phyloP scores from a whole-genome alignment of 2,329 filamentous ascomycete species.

The Botrytis fabae region DNA sequence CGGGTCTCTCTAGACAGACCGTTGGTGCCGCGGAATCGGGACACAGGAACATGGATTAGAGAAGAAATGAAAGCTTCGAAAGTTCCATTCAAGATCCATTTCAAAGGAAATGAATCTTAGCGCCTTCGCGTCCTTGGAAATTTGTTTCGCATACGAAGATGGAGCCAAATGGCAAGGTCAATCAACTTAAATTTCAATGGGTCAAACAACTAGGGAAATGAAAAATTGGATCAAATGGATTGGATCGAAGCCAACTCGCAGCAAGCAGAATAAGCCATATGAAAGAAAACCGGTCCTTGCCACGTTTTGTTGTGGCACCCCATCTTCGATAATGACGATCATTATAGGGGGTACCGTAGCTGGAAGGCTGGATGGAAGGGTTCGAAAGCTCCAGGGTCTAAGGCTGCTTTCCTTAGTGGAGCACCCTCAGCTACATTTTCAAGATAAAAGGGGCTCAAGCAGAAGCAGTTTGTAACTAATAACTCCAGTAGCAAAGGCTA shows the following conservation, averaged over 20 bases:
- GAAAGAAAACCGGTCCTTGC: constrained; percentile 18
- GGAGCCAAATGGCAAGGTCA: constrained; percentile 4
- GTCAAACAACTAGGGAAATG: neutral
- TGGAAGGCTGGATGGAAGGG: constrained; percentile 13
- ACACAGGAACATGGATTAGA: constrained; percentile 23
- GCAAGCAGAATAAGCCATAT: neutral
- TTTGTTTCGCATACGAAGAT: constrained; percentile 10
- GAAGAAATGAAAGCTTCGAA: constrained; percentile 26
- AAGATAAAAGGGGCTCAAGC: constrained; percentile 19
- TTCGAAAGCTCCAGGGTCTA: neutral
- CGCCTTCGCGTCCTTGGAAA: neutral
- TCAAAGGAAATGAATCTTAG: constrained; percentile 22
- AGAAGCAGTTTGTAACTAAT: constrained; percentile 3
- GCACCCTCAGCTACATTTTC: constrained; percentile 6
- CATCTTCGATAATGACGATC: constrained; percentile 20
- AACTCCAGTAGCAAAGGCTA: neutral
- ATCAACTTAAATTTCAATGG: constrained; percentile 6
- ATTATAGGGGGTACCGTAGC: constrained; percentile 16
- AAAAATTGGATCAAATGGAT: neutral
- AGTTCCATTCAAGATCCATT: constrained; percentile 12
- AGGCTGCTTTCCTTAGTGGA: neutral
- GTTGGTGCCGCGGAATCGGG: constrained; percentile 21
- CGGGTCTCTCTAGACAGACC: constrained; percentile 14
- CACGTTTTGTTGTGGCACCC: constrained; percentile 22
- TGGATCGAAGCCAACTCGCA: neutral